Base-by-base conservation (phyloP, 768 basidiomycete genomes). In the Sarcodon aspratus region DNA sequence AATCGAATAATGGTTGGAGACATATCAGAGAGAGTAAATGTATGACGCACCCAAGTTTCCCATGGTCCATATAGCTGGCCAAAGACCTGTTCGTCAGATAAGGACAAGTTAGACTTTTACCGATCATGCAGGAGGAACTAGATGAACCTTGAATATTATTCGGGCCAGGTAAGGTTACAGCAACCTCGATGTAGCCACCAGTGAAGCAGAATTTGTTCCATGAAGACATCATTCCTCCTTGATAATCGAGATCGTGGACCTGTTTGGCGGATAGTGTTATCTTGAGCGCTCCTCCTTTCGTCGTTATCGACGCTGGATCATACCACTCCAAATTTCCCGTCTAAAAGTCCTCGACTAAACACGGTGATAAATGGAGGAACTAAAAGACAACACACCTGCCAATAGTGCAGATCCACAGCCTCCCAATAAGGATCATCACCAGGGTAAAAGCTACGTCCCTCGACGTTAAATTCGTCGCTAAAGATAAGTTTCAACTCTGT, bases 121-220 rank as follows among this genome's bases (percentile, higher is more conserved):
- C n/a, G 53, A 45, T 38, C 18, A 42, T 21, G 32, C 6, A 21
- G 13, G 52, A 35, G 32, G 13, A 27, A 27, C 71, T 51, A 54
- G 72, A 71, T 56, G 69, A 71, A 6, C 70, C 61, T 18, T 59
- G 48, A 15, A 62, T 47, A 37, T 61, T 61, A 49, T 92, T 90
- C 66, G 57, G 76, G 11, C 85, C 85, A 37, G 85, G 85, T 12
- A 89, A 69, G 6, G 73, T 70, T 6, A 86, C 80, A 4, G 68
- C 73, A 0, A 73, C 61, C 56, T 87, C 82, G 44, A 90, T 73
- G 49, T 82, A 77, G 31, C 91, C 89, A 31, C 85, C 86, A 13
- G 86, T 86, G 64, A 90, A 93, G 63, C 88, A 94, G 51, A 96
- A 85, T 65, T 92, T 90, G 64, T 92, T 93, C 85, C 69, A 73